A percentile compares a stretch with the other conserved stretches of the same genome.
These are phyloP conservation scores for Balakata baccata DNA, from an alignment of 345 rosid species.

Conservation along the genomic window DNA sequence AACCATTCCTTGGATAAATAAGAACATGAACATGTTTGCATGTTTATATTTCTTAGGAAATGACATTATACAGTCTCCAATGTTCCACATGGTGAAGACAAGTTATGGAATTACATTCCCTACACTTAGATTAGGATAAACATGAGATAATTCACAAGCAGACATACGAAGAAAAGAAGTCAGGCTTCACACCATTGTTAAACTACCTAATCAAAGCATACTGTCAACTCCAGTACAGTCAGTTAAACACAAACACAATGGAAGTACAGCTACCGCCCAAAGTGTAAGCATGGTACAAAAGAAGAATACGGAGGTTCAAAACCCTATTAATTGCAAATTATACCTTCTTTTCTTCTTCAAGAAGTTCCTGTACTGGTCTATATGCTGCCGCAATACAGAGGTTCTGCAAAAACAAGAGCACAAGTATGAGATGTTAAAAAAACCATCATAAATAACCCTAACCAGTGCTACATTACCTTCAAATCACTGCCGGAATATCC, in stretches of 20 bases:
- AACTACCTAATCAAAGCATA: background rate
- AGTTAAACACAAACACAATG: background rate
- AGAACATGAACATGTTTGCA: background rate
- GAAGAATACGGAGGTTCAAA: background rate
- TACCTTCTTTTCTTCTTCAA: constrained; percentile 78
- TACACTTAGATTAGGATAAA: background rate
- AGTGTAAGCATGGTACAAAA: background rate
- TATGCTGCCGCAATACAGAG: constrained; percentile 96
- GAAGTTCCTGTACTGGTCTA: constrained; percentile 92
- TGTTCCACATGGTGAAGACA: background rate
- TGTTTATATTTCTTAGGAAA: background rate
- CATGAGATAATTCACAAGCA: background rate
- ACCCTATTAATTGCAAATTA: background rate
- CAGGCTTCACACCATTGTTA: background rate
- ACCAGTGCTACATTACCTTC: constrained; percentile 51
- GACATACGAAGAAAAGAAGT: background rate
- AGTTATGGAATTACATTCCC: background rate
- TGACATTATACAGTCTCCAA: background rate
- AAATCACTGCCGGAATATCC: constrained; percentile 99
- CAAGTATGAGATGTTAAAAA: background rate
- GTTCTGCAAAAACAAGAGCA: constrained; percentile 49
- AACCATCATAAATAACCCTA: constrained; percentile 6
- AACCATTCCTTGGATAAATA: background rate
- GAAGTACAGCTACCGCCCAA: background rate
- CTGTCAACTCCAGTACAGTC: background rate